Base-by-base conservation (phyloP, 1,284 basidiomycete species). In the Rhodotorula sp. region DNA sequence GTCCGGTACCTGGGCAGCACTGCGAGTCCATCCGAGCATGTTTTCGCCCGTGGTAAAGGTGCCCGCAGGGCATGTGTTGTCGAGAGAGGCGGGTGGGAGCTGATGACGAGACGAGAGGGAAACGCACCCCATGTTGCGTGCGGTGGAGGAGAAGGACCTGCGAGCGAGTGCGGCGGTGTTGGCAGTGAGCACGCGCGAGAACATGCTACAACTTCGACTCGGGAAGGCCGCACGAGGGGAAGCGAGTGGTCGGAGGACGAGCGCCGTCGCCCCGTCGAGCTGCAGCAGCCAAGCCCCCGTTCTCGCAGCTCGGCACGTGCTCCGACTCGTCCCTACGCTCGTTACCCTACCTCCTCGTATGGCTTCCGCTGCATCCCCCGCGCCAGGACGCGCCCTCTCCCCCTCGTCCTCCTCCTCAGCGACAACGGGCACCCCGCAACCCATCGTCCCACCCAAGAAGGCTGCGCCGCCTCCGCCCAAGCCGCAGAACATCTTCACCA, bases 401-500 rank as follows among this genome's bases (percentile, higher is more conserved):
- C 46, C 29, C 39, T 29, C 27, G 29, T 36, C 37, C 13, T 53
- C 66, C n/a, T n/a, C 59, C 39, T 17, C 61, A 36, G 25, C 67
- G 9, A 15, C n/a, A 15, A 22, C 59, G 25, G 46, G 54, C 4
- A 46, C 39, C 22, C 39, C 53, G 22, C 51, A 63, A 44, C 51
- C 37, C 29, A 32, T 55, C 53, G 62, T 44, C 34, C 53, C 67
- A 10, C 32, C 61, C 2, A 21, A 10, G 37, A 69, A 58, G 41
- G 63, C 51, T 1, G 57, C 46, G 7, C 41, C 57, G 8, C 54
- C 63, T 1, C 58, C 64, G 9, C 54, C 48, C 67, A 73, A 53
- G 57, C 72, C 54, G 29, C 58, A 55, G 37, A 73, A 73, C 63
- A n/a, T 73, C 54, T 73, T 73, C 66, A 48, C 65, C 36, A 66